Conservation (phyloP, 116 monocot genomes). For the Trichopus zeylanicus region DNA sequence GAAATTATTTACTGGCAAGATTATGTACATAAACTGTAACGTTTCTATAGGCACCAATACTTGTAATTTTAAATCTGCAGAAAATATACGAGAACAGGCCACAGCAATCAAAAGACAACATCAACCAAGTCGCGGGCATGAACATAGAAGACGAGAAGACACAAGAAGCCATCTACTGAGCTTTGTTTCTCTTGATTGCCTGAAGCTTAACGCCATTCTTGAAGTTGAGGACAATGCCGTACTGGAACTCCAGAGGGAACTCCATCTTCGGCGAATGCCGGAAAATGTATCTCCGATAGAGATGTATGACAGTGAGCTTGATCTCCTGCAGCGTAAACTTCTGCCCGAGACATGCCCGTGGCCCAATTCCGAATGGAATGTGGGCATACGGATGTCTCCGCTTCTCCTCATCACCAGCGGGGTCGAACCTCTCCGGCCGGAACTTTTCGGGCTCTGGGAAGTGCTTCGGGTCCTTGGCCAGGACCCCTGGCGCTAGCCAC, state of each 20-base stretch:
- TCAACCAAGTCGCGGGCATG: too few relatives aligned
- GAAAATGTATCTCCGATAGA: conserved; percentile 51
- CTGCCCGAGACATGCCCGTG: conserved; percentile 78
- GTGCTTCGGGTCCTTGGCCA: conserved; percentile 67
- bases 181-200: conserved; percentile 21
- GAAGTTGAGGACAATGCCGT: conserved; percentile 61
- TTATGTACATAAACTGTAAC: too few relatives aligned
- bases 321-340: conserved; percentile 69
- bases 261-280: conserved; percentile 60
- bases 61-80: too few relatives aligned
- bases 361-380: conserved; percentile 86
- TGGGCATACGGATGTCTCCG: conserved; percentile 67
- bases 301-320: conserved; percentile 62
- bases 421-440: conserved; percentile 82
- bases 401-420: conserved; percentile 49
- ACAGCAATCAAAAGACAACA: too few relatives aligned
- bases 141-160: too few relatives aligned
- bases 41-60: too few relatives aligned
- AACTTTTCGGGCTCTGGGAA: conserved; percentile 72
- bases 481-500: conserved; percentile 74
- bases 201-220: conserved; percentile 57
- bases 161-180: too few relatives aligned
- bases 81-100: too few relatives aligned
- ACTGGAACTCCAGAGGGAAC: conserved; percentile 54
- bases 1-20: too few relatives aligned